Conservation (phyloP, 352 stramenopile species). For the Pythium aquatile region DNA sequence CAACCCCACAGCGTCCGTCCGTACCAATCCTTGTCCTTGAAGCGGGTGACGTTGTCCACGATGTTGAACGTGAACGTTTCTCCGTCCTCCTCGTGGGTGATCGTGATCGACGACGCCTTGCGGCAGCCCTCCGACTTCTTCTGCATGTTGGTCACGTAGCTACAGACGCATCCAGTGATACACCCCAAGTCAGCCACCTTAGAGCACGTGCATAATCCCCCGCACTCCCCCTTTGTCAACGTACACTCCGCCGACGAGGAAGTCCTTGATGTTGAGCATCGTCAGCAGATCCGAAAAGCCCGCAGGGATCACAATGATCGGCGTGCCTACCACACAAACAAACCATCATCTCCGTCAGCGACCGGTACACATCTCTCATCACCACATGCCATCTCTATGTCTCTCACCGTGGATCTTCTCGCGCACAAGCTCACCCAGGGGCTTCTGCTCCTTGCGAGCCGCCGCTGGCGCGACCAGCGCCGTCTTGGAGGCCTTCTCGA, state of each 20-base stretch:
- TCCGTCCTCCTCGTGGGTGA: conserved; percentile 81
- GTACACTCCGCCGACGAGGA: conserved; percentile 82
- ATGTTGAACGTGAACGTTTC: conserved; percentile 86
- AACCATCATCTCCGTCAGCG: conserved; percentile 5
- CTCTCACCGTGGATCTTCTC: conserved; percentile 67
- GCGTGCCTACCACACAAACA: conserved; percentile 43
- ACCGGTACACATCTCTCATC: not conserved
- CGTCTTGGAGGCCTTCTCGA: conserved; percentile 79
- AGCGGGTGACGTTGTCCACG: conserved; percentile 83
- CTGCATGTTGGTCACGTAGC: conserved; percentile 71
- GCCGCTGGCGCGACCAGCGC: conserved; percentile 45
- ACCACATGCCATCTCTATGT: not conserved
- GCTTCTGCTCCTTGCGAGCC: conserved; percentile 60
- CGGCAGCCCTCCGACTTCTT: conserved; percentile 83
- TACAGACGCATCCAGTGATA: conserved; percentile 4
- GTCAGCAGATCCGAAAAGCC: conserved; percentile 87
- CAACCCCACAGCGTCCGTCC: conserved; percentile 7
- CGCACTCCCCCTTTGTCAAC: conserved; percentile 16
- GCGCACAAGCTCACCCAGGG: conserved; percentile 64
- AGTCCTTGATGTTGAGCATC: conserved; percentile 89
- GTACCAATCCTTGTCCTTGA: conserved; percentile 88
- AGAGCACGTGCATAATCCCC: too few relatives aligned
- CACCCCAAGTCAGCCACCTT: too few relatives aligned
- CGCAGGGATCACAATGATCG: conserved; percentile 91
- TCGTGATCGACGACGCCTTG: conserved; percentile 81